phyloP scores from a whole-genome alignment of 768 basidiomycete genomes.

The Mrakia hoshinonis region DNA sequence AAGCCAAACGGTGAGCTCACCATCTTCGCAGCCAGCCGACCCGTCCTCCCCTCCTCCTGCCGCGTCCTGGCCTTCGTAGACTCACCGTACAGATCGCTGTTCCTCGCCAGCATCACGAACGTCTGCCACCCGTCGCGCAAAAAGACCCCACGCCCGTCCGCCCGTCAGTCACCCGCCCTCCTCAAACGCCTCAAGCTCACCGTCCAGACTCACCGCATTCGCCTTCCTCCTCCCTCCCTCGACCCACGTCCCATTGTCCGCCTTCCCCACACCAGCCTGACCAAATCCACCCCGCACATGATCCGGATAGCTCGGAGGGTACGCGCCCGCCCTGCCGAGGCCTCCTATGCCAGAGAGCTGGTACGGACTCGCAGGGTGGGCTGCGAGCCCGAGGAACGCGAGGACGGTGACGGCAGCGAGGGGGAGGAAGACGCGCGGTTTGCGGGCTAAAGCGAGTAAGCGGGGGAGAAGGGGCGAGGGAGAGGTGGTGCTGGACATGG shows the following conservation, averaged over 20 bases:
- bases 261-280: no score
- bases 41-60: background rate
- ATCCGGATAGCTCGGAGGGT: slow-evolving; percentile 6
- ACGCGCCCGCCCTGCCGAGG: background rate
- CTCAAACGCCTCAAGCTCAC: background rate
- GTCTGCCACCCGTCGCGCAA: no score
- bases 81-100: background rate
- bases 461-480: background rate
- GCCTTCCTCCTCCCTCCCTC: slow-evolving; percentile 46
- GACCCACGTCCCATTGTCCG: slow-evolving; percentile 10
- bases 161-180: no score
- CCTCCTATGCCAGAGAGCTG: background rate
- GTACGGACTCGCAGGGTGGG: background rate
- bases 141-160: background rate
- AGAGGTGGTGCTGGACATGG: background rate
- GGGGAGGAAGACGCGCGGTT: background rate
- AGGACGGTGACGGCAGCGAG: background rate
- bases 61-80: background rate
- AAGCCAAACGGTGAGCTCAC: background rate
- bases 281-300: background rate
- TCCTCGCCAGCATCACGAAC: slow-evolving; percentile 9
- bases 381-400: background rate
- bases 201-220: slow-evolving; percentile 47
- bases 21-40: background rate
- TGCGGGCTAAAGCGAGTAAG: background rate